Percentiles rank a stretch among this genome's conserved stretches.
phyloP scores from a whole-genome alignment of 2,329 filamentous ascomycete genomes.

The Macrophomina tecta region DNA sequence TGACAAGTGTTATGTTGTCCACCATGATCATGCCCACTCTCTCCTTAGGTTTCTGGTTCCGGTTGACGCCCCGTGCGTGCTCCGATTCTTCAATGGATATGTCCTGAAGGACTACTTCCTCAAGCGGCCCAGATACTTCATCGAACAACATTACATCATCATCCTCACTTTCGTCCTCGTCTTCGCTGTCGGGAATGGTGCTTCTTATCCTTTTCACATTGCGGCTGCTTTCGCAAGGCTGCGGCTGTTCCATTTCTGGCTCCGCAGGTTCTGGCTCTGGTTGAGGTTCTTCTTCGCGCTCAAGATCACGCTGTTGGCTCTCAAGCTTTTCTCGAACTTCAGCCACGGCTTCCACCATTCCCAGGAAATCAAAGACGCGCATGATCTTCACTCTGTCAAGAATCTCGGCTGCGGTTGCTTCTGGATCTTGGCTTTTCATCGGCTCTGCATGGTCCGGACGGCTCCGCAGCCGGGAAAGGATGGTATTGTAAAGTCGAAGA shows the following conservation, averaged over 20 bases:
- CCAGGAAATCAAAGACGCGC: conserved; percentile 58
- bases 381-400: conserved; percentile 56
- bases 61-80: neutral
- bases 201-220: conserved; percentile 3
- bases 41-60: neutral
- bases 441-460: too few relatives aligned
- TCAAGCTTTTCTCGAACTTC: conserved; percentile 51
- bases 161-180: conserved; percentile 41
- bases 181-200: conserved; percentile 43
- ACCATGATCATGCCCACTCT: conserved; percentile 45
- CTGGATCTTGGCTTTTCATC: conserved; percentile 5
- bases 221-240: neutral
- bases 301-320: conserved; percentile 1
- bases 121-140: neutral
- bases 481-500: conserved; percentile 43
- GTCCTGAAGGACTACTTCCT: neutral
- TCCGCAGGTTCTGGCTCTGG: neutral
- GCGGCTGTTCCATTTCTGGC: neutral
- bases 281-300: neutral
- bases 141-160: conserved; percentile 50
- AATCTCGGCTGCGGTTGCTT: conserved; percentile 42
- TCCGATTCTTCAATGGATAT: neutral
- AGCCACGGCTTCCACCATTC: conserved; percentile 52
- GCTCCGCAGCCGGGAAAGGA: conserved; percentile 35
- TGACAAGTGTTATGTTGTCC: conserved; percentile 47